Evolutionary conservation across 176 grass and related monocot genomes (phyloP).

Genomic region (Rhynchospora breviuscula): DNA sequence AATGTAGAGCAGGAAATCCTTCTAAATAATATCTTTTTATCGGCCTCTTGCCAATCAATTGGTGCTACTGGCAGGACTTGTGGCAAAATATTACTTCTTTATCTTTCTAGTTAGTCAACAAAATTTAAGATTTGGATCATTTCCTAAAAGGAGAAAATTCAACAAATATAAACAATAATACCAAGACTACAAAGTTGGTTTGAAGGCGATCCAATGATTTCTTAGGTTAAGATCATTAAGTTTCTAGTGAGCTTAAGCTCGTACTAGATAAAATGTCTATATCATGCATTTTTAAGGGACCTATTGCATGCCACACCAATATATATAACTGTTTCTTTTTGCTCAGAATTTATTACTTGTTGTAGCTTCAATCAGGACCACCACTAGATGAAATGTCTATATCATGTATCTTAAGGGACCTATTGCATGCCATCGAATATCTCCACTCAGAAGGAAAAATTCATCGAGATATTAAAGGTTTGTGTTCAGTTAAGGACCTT

Average conservation of each 20-base stretch:
- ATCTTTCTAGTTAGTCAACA: too few relatives aligned
- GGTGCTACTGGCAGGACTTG: not conserved
- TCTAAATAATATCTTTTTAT: not conserved
- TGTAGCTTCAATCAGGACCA: conserved; percentile 79
- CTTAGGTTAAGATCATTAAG: too few relatives aligned
- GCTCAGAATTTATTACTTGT: conserved; percentile 20
- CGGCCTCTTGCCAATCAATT: not conserved
- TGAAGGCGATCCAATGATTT: too few relatives aligned
- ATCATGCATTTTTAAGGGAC: too few relatives aligned
- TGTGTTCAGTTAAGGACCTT: conserved; percentile 5
- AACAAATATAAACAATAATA: too few relatives aligned
- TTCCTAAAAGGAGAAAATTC: too few relatives aligned
- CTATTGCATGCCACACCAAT: not conserved
- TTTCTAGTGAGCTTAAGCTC: not conserved
- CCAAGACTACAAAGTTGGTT: too few relatives aligned
- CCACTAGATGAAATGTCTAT: conserved; percentile 98
- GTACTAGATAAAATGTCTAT: not conserved
- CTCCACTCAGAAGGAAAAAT: conserved; percentile 99
- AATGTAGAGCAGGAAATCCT: not conserved
- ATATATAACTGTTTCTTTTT: not conserved
- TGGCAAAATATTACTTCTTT: not conserved
- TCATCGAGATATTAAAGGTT: conserved; percentile 88
- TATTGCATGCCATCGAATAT: conserved; percentile 93
- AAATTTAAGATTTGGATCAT: too few relatives aligned
- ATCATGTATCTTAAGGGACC: conserved; percentile 84